Evolutionary conservation across 2,329 filamentous ascomycete genomes (phyloP).

Genomic region (Penicillium sp.): DNA sequence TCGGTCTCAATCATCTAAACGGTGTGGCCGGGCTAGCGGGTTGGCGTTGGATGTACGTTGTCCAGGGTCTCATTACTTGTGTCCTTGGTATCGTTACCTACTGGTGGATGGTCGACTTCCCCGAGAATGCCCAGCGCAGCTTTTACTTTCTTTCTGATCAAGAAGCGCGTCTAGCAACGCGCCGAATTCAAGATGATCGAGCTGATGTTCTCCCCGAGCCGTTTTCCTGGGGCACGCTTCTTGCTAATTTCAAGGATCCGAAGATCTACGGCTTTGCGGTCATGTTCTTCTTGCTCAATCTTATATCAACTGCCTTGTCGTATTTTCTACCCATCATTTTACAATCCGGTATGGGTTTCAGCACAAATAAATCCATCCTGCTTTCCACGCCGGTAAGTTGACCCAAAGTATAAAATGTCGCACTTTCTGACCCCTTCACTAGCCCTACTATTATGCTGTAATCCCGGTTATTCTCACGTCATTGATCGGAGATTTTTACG

Average conservation of each 20-base stretch:
- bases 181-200: slow-evolving; percentile 53
- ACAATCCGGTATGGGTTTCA: slow-evolving; percentile 49
- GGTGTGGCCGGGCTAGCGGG: slow-evolving; percentile 50
- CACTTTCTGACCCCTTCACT: background rate
- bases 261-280: slow-evolving; percentile 58
- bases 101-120: slow-evolving; percentile 65
- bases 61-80: slow-evolving; percentile 55
- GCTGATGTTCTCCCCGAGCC: slow-evolving; percentile 51
- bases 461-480: slow-evolving; percentile 57
- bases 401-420: background rate
- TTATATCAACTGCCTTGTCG: slow-evolving; percentile 56
- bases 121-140: slow-evolving; percentile 51
- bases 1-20: slow-evolving; percentile 56
- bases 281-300: slow-evolving; percentile 56
- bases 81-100: slow-evolving; percentile 54
- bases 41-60: slow-evolving; percentile 62
- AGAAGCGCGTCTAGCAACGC: slow-evolving; percentile 50
- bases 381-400: slow-evolving; percentile 49
- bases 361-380: slow-evolving; percentile 48
- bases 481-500: slow-evolving; percentile 52
- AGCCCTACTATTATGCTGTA: slow-evolving; percentile 59
- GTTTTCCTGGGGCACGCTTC: slow-evolving; percentile 49
- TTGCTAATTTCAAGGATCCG: slow-evolving; percentile 49
- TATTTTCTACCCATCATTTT: slow-evolving; percentile 59
- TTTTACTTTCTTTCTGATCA: slow-evolving; percentile 50